phyloP scores from a whole-genome alignment of 352 stramenopile genomes.

The Hyaloperonospora arabidopsidis region DNA sequence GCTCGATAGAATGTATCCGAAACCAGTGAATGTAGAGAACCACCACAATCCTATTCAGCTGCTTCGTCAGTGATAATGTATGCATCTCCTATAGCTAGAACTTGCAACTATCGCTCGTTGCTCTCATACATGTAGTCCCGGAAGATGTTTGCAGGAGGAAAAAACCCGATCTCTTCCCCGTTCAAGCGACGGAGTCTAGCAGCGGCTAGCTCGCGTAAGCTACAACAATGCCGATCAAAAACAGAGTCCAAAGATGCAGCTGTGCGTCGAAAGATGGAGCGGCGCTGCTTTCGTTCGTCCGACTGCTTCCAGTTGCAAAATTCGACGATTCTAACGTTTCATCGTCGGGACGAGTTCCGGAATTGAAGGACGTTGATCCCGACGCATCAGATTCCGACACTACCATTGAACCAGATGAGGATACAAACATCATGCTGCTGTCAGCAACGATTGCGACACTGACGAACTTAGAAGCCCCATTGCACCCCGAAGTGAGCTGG shows the following conservation, averaged over 20 bases:
- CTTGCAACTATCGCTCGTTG: no score
- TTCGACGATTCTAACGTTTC: neutral
- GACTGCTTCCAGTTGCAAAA: neutral
- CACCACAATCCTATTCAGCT: no score
- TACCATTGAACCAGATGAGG: neutral
- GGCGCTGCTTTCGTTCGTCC: neutral
- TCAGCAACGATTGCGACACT: neutral
- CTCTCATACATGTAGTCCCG: no score
- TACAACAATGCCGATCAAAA: neutral
- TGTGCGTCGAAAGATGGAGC: neutral
- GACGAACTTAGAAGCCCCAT: neutral
- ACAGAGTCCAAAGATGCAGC: constrained; percentile 2
- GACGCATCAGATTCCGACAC: neutral
- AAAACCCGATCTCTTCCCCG: neutral
- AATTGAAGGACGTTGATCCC: neutral
- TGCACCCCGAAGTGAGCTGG: constrained; percentile 8
- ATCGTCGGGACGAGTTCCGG: neutral
- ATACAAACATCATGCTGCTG: neutral
- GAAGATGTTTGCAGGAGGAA: no score
- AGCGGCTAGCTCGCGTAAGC: constrained; percentile 12
- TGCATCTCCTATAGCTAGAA: no score
- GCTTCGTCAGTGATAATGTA: no score
- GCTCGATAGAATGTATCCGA: no score
- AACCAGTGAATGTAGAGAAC: no score
- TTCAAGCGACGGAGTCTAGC: constrained; percentile 10